A percentile compares a stretch with the other conserved stretches of the same genome.
phyloP scores from a whole-genome alignment of 2,329 filamentous ascomycete genomes.

The Escovopsis sp. region DNA sequence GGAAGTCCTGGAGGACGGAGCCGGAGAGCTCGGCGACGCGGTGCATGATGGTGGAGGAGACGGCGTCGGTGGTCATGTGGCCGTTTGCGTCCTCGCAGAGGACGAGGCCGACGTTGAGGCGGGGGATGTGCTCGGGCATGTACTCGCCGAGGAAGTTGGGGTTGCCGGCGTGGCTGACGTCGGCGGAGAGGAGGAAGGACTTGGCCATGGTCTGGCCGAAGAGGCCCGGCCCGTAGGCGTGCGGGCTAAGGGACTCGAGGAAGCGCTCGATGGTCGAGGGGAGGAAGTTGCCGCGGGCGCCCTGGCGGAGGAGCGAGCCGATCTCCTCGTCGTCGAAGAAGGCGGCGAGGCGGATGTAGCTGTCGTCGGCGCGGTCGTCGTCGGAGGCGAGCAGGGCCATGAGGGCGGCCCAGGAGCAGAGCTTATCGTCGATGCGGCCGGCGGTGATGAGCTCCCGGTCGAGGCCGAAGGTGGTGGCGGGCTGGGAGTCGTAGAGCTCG shows the following conservation, averaged over 20 bases:
- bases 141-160: constrained; percentile 83
- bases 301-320: constrained; percentile 77
- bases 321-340: constrained; percentile 97
- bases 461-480: constrained; percentile 67
- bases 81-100: constrained; percentile 76
- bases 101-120: constrained; percentile 74
- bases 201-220: constrained; percentile 75
- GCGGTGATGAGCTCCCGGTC: constrained; percentile 92
- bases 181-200: constrained; percentile 81
- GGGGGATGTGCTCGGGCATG: constrained; percentile 70
- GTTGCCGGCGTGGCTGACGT: constrained; percentile 88
- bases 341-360: constrained; percentile 77
- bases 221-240: constrained; percentile 40
- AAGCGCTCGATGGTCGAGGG: constrained; percentile 67
- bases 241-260: constrained; percentile 49
- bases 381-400: constrained; percentile 62
- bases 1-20: constrained; percentile 68
- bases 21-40: constrained; percentile 61
- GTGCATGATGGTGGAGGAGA: constrained; percentile 67
- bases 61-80: constrained; percentile 88
- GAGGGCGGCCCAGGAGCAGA: constrained; percentile 86
- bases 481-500: constrained; percentile 83
- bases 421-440: constrained; percentile 91
- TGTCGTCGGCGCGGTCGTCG: constrained; percentile 36
- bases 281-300: constrained; percentile 79